Evolutionary conservation across 2,329 filamentous ascomycete species (phyloP).

Genomic region (Aspergillus unguis): DNA sequence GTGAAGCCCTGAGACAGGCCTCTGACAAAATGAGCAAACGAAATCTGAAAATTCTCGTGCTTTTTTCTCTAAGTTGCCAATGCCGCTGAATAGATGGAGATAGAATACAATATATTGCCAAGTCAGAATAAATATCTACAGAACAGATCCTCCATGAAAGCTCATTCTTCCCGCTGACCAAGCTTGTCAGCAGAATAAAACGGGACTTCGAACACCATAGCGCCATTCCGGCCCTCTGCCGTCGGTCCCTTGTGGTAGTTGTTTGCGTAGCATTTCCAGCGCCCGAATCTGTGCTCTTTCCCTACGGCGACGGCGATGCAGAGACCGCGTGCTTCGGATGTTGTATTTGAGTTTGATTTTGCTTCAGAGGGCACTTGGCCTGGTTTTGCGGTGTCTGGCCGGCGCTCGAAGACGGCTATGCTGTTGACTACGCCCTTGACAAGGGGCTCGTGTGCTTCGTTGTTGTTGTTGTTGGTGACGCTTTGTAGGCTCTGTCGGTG

Average conservation of each 20-base stretch:
- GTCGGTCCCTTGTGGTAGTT: conserved; percentile 34
- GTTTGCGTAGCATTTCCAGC: conserved; percentile 62
- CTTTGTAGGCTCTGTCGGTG: conserved; percentile 16
- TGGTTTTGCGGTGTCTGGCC: conserved; percentile 39
- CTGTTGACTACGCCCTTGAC: conserved; percentile 82
- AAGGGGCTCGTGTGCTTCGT: conserved; percentile 29
- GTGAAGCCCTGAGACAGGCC: too few relatives aligned
- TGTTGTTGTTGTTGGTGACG: conserved; percentile 16
- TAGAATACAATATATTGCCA: conserved; percentile 11
- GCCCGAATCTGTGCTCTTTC: conserved; percentile 78
- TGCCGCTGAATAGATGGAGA: conserved; percentile 1
- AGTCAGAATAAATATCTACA: too few relatives aligned
- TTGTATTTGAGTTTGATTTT: conserved; percentile 19
- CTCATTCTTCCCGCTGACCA: neutral
- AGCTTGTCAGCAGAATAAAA: conserved; percentile 25
- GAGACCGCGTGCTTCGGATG: conserved; percentile 53
- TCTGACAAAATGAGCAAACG: too few relatives aligned
- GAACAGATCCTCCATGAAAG: neutral
- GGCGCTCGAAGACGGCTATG: conserved; percentile 80
- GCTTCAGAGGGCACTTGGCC: conserved; percentile 21
- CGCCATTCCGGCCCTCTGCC: conserved; percentile 67
- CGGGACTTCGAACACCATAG: conserved; percentile 82
- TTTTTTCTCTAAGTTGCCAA: neutral
- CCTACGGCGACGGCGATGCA: conserved; percentile 83
- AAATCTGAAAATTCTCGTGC: too few relatives aligned